These are phyloP conservation scores for Diaporthe capsici DNA, from an alignment of 2,329 filamentous ascomycete species.

Conservation along the genomic window DNA sequence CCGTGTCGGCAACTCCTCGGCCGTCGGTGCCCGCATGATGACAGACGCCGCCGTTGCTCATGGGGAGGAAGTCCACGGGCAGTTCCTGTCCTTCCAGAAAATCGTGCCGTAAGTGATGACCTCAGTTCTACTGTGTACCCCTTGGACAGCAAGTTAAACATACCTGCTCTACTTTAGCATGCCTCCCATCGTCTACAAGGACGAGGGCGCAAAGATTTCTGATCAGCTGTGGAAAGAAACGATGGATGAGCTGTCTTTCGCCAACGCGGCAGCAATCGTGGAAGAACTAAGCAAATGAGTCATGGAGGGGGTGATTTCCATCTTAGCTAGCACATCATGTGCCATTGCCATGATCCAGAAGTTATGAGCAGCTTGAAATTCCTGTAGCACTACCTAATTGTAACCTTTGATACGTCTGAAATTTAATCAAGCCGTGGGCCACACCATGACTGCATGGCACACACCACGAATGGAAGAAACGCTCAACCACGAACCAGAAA, in stretches of 20 bases:
- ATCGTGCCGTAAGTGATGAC: constrained; percentile 40
- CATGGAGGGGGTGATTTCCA: too few relatives aligned
- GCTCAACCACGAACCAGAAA: too few relatives aligned
- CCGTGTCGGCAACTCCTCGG: constrained; percentile 33
- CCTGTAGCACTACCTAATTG: too few relatives aligned
- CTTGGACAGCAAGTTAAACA: neutral
- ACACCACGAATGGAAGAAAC: too few relatives aligned
- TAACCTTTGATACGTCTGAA: too few relatives aligned
- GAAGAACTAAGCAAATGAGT: neutral
- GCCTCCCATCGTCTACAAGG: constrained; percentile 43
- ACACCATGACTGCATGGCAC: too few relatives aligned
- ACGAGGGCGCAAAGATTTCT: constrained; percentile 41
- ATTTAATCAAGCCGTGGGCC: too few relatives aligned
- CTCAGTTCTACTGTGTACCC: too few relatives aligned
- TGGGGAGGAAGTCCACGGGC: constrained; percentile 42
- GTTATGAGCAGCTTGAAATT: too few relatives aligned
- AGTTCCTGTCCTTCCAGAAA: constrained; percentile 43
- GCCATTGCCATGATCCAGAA: too few relatives aligned
- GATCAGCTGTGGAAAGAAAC: neutral
- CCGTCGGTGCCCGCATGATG: constrained; percentile 42
- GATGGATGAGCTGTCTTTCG: neutral
- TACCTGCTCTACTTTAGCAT: constrained; percentile 41
- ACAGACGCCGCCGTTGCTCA: constrained; percentile 41
- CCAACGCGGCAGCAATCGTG: neutral
- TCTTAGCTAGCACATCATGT: too few relatives aligned